Conservation (phyloP, 495 filamentous ascomycete species). For the Tuber melanosporum region DNA sequence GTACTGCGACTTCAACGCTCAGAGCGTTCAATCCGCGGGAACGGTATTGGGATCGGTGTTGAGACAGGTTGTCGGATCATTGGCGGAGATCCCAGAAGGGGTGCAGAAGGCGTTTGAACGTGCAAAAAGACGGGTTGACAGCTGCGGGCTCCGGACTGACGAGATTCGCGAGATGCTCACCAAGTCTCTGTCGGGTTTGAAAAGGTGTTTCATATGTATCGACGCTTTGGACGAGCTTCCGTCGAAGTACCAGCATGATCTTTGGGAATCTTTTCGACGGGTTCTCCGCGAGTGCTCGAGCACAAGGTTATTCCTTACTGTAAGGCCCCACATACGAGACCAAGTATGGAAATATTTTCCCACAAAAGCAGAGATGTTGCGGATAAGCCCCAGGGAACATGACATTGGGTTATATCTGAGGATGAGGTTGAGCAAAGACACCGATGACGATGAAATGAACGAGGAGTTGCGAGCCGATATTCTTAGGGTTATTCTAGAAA, state of each 20-base stretch:
- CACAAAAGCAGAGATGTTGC: too few relatives aligned
- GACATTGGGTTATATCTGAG: not conserved
- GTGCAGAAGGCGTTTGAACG: not conserved
- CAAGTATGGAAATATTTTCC: not conserved
- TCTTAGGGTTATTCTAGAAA: too few relatives aligned
- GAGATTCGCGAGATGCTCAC: not conserved
- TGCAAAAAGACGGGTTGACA: not conserved
- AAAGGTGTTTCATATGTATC: not conserved
- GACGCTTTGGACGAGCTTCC: not conserved
- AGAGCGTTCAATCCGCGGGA: not conserved
- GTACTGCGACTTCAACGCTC: not conserved
- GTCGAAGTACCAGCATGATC: accelerated
- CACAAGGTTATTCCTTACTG: not conserved
- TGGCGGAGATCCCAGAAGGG: not conserved
- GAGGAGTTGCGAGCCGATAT: too few relatives aligned
- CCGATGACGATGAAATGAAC: too few relatives aligned
- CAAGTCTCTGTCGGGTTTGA: not conserved
- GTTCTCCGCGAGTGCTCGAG: not conserved
- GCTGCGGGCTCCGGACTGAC: not conserved
- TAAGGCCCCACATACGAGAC: not conserved
- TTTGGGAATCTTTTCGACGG: not conserved
- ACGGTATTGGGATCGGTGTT: not conserved
- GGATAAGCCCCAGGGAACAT: not conserved
- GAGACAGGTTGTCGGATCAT: not conserved
- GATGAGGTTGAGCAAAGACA: too few relatives aligned